A percentile compares a stretch with the other conserved stretches of the same genome.
Evolutionary conservation across 257 asterid genomes (phyloP).

Genomic region (Ilex asprella): DNA sequence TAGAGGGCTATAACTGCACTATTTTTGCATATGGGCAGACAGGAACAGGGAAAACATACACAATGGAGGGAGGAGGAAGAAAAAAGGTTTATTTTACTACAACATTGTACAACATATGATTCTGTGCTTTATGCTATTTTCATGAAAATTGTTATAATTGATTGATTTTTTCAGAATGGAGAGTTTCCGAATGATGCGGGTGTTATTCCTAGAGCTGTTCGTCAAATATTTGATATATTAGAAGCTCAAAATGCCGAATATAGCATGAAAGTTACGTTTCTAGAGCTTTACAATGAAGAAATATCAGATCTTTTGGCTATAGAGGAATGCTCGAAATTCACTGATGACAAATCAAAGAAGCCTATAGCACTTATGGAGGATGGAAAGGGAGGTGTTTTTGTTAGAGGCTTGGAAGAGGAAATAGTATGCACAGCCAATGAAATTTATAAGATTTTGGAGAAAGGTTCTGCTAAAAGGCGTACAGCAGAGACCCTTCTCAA

Average conservation of each 20-base stretch:
- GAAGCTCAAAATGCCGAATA: neutral
- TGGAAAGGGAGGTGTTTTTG: neutral
- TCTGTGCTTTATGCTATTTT: no score
- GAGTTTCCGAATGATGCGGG: neutral
- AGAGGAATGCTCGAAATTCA: neutral
- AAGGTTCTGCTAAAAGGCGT: neutral
- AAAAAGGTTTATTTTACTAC: conserved; percentile 49
- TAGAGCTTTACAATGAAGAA: neutral
- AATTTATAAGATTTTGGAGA: neutral
- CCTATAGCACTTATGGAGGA: neutral
- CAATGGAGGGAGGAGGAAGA: conserved; percentile 99
- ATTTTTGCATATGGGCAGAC: neutral
- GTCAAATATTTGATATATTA: neutral
- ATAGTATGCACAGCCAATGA: neutral
- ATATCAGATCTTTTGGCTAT: neutral
- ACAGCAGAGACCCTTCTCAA: conserved; percentile 50
- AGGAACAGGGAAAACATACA: conserved; percentile 74
- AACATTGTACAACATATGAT: no score
- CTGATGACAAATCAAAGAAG: neutral
- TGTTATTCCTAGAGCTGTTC: neutral
- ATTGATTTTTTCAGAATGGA: neutral
- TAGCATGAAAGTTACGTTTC: neutral
- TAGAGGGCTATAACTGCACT: neutral
- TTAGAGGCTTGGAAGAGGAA: neutral
- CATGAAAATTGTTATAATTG: no score